Conservation (phyloP, 148 eudicot species). For the Rheum nobile region DNA sequence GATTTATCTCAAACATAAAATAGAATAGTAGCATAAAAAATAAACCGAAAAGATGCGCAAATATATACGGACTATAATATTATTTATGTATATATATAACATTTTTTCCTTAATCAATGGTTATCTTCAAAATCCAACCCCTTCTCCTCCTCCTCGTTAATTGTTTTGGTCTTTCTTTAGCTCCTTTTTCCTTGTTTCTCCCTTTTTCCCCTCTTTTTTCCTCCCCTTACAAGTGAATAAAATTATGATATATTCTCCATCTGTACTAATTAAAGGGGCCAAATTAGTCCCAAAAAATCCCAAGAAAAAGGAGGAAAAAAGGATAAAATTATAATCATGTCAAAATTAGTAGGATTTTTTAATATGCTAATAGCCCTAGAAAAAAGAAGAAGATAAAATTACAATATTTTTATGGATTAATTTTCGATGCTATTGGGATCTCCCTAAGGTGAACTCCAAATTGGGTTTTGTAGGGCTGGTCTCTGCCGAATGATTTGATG, state of each 20-base stretch:
- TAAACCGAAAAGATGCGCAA: too few species aligned
- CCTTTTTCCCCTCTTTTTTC: neutral
- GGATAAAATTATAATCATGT: neutral
- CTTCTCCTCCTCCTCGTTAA: neutral
- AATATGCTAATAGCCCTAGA: constrained; percentile 1
- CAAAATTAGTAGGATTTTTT: constrained; percentile 1
- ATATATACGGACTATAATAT: neutral
- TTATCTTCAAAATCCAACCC: neutral
- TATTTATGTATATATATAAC: neutral
- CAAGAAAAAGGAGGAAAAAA: neutral
- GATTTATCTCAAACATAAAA: neutral
- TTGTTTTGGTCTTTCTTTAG: neutral
- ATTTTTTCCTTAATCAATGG: neutral
- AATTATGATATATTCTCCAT: neutral
- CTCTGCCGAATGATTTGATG: constrained; percentile 48
- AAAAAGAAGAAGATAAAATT: neutral
- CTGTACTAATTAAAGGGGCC: neutral
- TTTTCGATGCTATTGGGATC: constrained; percentile 24
- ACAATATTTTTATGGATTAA: neutral
- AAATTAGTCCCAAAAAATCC: neutral
- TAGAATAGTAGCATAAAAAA: too few species aligned
- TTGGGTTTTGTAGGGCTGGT: constrained; percentile 64
- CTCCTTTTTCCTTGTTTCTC: neutral
- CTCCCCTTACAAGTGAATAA: neutral
- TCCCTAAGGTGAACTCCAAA: constrained; percentile 89